Evolutionary conservation across 257 asterid species (phyloP).

Genomic region (Osmanthus fragrans): DNA sequence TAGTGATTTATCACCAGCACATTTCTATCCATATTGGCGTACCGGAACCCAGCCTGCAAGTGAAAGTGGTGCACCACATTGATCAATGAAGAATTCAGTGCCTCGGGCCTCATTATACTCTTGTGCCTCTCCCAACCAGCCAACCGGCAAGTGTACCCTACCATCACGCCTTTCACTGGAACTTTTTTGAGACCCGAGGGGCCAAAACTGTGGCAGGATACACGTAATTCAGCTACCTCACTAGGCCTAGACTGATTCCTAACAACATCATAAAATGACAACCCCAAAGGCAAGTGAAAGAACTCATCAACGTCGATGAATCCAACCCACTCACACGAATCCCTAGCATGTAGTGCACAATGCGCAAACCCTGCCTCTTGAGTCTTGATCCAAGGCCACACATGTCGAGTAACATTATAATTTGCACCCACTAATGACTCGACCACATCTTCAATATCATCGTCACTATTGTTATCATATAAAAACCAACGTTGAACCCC

Average conservation of each 20-base stretch:
- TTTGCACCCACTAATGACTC: conserved; percentile 21
- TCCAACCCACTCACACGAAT: conserved; percentile 73
- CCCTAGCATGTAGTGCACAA: conserved; percentile 64
- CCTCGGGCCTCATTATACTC: conserved; percentile 70
- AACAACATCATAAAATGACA: conserved; percentile 33
- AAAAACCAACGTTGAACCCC: conserved; percentile 71
- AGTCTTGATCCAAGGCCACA: conserved; percentile 88
- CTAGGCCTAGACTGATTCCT: conserved; percentile 16
- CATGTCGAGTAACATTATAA: conserved; percentile 40
- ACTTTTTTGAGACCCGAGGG: conserved; percentile 54
- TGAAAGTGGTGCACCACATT: conserved; percentile 77
- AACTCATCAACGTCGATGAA: conserved; percentile 86
- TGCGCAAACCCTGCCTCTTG: conserved; percentile 87
- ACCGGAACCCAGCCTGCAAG: conserved; percentile 38
- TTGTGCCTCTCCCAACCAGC: conserved; percentile 71
- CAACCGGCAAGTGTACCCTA: conserved; percentile 74
- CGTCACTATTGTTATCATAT: conserved; percentile 74
- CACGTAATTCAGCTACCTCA: conserved; percentile 49
- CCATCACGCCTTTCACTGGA: conserved; percentile 58
- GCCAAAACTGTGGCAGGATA: conserved; percentile 61
- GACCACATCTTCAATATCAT: conserved; percentile 37
- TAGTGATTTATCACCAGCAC: conserved; percentile 70
- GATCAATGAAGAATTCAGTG: conserved; percentile 49
- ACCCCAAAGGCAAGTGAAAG: conserved; percentile 41
- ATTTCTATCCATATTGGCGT: conserved; percentile 34